phyloP scores from a whole-genome alignment of 1,284 basidiomycete genomes.

The Hemileia vastatrix region DNA sequence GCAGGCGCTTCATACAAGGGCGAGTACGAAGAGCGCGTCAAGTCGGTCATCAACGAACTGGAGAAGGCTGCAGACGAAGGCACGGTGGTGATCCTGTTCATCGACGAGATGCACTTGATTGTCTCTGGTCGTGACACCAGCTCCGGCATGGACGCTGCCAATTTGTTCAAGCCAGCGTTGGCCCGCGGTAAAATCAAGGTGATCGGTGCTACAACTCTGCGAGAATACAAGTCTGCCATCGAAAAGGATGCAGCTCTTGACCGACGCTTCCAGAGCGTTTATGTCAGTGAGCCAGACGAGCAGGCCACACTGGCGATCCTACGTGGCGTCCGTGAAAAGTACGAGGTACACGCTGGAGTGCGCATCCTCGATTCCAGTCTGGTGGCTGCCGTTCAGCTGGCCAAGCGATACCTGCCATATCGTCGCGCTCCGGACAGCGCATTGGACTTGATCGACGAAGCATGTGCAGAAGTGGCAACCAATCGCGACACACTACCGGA shows the following conservation, averaged over 20 bases:
- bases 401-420: conserved; percentile 70
- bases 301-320: conserved; percentile 85
- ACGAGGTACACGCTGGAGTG: conserved; percentile 69
- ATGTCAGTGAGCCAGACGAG: conserved; percentile 84
- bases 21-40: conserved; percentile 95
- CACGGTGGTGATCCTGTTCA: conserved; percentile 78
- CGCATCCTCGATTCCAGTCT: conserved; percentile 80
- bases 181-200: conserved; percentile 81
- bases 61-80: conserved; percentile 81
- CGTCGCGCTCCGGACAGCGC: conserved; percentile 78
- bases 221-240: conserved; percentile 92
- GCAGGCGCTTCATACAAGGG: conserved; percentile 72
- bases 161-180: conserved; percentile 69
- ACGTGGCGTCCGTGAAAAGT: conserved; percentile 73
- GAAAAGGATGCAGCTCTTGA: conserved; percentile 91
- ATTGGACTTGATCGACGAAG: conserved; percentile 87
- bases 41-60: conserved; percentile 75
- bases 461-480: conserved; percentile 74
- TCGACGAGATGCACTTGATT: conserved; percentile 82
- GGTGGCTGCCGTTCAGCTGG: conserved; percentile 80
- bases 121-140: conserved; percentile 61
- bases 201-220: too few relatives aligned
- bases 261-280: conserved; percentile 75
- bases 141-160: conserved; percentile 54
- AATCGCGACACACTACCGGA: conserved; percentile 90